These are phyloP conservation scores for Moesziomyces sp. DNA, from an alignment of 1,284 basidiomycete species.

Conservation along the genomic window DNA sequence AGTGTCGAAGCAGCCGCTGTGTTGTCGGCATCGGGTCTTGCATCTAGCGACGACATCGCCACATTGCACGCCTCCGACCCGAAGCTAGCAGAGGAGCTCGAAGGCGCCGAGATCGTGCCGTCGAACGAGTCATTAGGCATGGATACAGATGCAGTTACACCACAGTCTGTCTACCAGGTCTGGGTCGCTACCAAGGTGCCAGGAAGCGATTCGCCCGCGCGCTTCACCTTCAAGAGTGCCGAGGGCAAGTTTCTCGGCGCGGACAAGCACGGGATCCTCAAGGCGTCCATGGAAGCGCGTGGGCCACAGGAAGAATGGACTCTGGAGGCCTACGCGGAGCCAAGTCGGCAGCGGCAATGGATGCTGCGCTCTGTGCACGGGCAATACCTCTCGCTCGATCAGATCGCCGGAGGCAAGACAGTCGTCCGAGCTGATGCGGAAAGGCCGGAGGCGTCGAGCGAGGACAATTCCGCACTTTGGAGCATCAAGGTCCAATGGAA, in stretches of 20 bases:
- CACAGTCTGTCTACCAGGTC: slow-evolving; percentile 59
- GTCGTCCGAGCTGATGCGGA: slow-evolving; percentile 53
- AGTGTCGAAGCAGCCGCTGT: slow-evolving; percentile 28
- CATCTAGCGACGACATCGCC: slow-evolving; percentile 7
- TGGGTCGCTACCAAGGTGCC: slow-evolving; percentile 54
- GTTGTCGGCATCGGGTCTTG: slow-evolving; percentile 9
- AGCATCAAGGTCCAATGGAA: slow-evolving; percentile 58
- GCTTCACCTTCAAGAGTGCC: slow-evolving; percentile 56
- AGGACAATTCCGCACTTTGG: slow-evolving; percentile 29
- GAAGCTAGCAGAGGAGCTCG: slow-evolving; percentile 32
- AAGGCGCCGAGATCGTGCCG: slow-evolving; percentile 36
- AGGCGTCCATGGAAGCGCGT: slow-evolving; percentile 52
- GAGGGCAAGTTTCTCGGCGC: slow-evolving; percentile 57
- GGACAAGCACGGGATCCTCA: slow-evolving; percentile 46
- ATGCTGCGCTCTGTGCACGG: slow-evolving; percentile 45
- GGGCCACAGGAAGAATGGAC: slow-evolving; percentile 62
- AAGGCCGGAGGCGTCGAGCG: not conserved
- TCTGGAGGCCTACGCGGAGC: slow-evolving; percentile 10
- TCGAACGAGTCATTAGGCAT: slow-evolving; percentile 1
- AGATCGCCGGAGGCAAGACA: slow-evolving; percentile 34
- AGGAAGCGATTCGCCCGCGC: slow-evolving; percentile 25
- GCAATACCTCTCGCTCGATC: slow-evolving; percentile 46
- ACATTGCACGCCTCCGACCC: slow-evolving; percentile 25
- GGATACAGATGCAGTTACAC: slow-evolving; percentile 15
- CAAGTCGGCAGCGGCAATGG: slow-evolving; percentile 3